These are phyloP conservation scores for Colletotrichum phormii DNA, from an alignment of 2,329 filamentous ascomycete species.

Conservation along the genomic window DNA sequence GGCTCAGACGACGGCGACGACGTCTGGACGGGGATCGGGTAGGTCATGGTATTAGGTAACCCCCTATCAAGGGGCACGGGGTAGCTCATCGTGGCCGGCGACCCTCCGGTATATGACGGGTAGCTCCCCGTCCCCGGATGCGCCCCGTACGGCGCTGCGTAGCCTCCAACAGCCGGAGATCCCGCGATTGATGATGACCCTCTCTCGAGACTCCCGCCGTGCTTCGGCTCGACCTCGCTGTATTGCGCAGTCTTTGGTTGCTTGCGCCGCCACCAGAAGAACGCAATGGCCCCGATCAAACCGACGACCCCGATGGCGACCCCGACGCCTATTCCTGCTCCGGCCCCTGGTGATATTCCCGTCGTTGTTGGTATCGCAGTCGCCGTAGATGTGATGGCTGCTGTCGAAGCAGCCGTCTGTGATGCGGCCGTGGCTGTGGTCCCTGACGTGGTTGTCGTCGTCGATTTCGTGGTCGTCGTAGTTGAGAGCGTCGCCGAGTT, in stretches of 20 bases:
- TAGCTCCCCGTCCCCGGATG: background rate
- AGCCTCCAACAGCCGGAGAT: constrained; percentile 17
- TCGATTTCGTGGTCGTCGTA: constrained; percentile 8
- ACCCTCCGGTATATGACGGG: background rate
- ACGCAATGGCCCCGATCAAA: constrained; percentile 38
- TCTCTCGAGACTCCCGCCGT: constrained; percentile 7
- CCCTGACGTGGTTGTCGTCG: background rate
- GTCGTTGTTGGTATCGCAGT: constrained; percentile 1
- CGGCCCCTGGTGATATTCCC: constrained; percentile 44
- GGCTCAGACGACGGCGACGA: background rate
- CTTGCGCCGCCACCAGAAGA: constrained; percentile 44
- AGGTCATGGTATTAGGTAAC: background rate
- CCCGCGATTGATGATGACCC: constrained; percentile 11
- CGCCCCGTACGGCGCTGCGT: constrained; percentile 13
- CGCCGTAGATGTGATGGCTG: constrained; percentile 14
- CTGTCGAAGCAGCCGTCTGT: background rate
- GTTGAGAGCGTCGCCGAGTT: constrained; percentile 15
- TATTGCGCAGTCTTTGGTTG: constrained; percentile 24
- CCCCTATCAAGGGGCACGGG: background rate
- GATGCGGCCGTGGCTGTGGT: background rate
- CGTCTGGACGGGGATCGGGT: background rate
- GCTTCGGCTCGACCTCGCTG: constrained; percentile 29
- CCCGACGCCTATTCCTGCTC: constrained; percentile 47
- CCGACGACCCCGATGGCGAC: constrained; percentile 43
- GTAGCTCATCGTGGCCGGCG: background rate